Percentiles rank a stretch among this genome's conserved stretches.
Conservation (phyloP, 1,139 yeast species). For the Tardiomyces blankii region DNA sequence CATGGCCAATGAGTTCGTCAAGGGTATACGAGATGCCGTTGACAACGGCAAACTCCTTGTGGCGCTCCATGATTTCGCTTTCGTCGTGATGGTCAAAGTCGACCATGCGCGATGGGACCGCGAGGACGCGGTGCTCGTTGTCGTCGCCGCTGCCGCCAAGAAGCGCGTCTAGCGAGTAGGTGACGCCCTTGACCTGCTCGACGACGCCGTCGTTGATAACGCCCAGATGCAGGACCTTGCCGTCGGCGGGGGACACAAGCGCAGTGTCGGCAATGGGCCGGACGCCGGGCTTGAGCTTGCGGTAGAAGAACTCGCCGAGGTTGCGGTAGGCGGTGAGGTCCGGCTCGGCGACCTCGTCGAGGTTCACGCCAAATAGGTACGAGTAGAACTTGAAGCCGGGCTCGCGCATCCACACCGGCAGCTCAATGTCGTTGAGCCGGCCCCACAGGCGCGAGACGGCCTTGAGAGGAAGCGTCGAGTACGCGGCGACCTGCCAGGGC, state of each 20-base stretch:
- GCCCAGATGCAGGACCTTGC: slow-evolving; percentile 80
- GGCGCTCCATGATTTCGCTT: slow-evolving; percentile 37
- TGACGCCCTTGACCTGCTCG: slow-evolving; percentile 95
- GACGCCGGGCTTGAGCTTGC: slow-evolving; percentile 66
- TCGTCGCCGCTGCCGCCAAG: slow-evolving; percentile 41
- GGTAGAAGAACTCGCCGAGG: slow-evolving; percentile 83
- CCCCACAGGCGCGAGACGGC: slow-evolving; percentile 95
- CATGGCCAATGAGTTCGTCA: slow-evolving; percentile 56
- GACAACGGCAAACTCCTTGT: slow-evolving; percentile 66
- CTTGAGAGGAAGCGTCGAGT: slow-evolving; percentile 83
- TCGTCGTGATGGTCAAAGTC: slow-evolving; percentile 27
- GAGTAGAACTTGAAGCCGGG: slow-evolving; percentile 78
- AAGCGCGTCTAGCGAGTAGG: slow-evolving; percentile 81
- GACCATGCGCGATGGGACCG: slow-evolving; percentile 51
- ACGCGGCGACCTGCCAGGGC: slow-evolving; percentile 83
- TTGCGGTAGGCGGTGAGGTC: slow-evolving; percentile 66
- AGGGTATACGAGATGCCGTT: slow-evolving; percentile 67
- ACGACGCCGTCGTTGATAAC: slow-evolving; percentile 58
- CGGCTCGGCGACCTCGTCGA: slow-evolving; percentile 81
- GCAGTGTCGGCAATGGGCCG: slow-evolving; percentile 61
- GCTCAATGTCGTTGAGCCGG: slow-evolving; percentile 62
- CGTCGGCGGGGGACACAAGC: slow-evolving; percentile 89
- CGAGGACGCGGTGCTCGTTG: slow-evolving; percentile 28
- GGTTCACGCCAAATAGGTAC: slow-evolving; percentile 71
- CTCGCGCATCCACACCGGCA: slow-evolving; percentile 82